Evolutionary conservation across 176 grass and related monocot genomes (phyloP), one percentile per base, ranked within the genome.

Genomic region (Cocos nucifera): DNA sequence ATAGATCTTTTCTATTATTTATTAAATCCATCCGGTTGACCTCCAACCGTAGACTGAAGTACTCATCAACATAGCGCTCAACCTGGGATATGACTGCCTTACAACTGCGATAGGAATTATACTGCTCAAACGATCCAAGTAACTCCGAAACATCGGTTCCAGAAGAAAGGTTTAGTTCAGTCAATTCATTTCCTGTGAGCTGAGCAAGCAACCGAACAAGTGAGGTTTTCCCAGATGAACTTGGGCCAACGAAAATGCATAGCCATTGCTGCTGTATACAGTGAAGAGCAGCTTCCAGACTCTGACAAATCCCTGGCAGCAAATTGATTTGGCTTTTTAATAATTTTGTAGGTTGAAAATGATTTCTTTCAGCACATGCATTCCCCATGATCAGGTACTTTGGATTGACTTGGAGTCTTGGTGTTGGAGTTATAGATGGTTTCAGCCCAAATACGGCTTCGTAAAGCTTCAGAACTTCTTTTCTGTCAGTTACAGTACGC

Each of bases 111-210:
- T 84, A 90, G 54, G 73, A 72, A 72, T 82, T 96, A 72, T 96
- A 96, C 81, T 96, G 91, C 54, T 96, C 91, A 90, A 96, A 96
- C 57, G 83, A 96, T 51, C 91, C 91, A 51, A 96, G 75, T 58
- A 96, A 74, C 69, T 96, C 91, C 51, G 91, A 84, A 23, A 96
- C 91, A 79, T 96, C 91, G 58, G 91, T 96, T 71, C 83, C 86
- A 52, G 83, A 75, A 25, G 91, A 96, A 68, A 96, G 75, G 80
- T 85, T 96, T 59, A 96, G 58, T 52, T 96, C 91, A 48, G 82
- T 79, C 65, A 90, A 80, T 51, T 75, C 69, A 69, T 90, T 96
- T 57, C 91, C 91, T 53, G 91, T 90, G 17, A 96, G 66, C 56
- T 96, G 83, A 78, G 86, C 91, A 48, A 96, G 80, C 59, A 90